Conservation (phyloP, 352 stramenopile species). For the Globisporangium cylindrosporum region DNA sequence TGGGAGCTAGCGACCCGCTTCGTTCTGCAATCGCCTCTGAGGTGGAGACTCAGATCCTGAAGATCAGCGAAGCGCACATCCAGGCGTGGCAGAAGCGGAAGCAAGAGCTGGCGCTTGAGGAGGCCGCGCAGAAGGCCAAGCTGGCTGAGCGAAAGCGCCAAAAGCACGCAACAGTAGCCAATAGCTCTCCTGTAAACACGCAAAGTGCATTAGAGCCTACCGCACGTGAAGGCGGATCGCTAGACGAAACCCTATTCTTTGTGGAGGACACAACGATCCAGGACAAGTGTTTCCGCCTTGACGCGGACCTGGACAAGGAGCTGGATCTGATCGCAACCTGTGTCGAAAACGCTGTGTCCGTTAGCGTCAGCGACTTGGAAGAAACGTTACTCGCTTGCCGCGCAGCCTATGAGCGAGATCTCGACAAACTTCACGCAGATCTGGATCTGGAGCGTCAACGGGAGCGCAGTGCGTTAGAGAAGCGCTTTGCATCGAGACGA, state of each 20-base stretch:
- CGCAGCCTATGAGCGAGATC: not conserved
- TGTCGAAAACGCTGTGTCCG: not conserved
- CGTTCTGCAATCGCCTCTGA: conserved; percentile 3
- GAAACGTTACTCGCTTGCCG: not conserved
- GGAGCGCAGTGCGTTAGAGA: not conserved
- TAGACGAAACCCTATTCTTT: not conserved
- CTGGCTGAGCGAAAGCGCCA: conserved; percentile 1
- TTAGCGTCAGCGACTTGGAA: not conserved
- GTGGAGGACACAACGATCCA: not conserved
- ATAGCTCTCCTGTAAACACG: not conserved
- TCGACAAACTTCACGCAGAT: not conserved
- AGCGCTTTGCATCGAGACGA: not conserved
- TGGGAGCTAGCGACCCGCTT: not conserved
- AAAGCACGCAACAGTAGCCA: not conserved
- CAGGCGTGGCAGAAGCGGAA: conserved; percentile 4
- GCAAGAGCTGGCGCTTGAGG: not conserved
- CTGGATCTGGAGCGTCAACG: not conserved
- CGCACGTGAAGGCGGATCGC: not conserved
- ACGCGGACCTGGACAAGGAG: conserved; percentile 4
- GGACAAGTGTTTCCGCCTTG: not conserved
- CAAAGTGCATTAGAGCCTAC: not conserved
- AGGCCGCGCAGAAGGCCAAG: not conserved
- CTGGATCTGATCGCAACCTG: conserved; percentile 1
- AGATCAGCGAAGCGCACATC: conserved; percentile 6
- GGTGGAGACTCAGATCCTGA: not conserved